Evolutionary conservation across 768 basidiomycete species (phyloP), one percentile per base, ranked within the genome.

Genomic region (Boletus rubroflammeus): DNA sequence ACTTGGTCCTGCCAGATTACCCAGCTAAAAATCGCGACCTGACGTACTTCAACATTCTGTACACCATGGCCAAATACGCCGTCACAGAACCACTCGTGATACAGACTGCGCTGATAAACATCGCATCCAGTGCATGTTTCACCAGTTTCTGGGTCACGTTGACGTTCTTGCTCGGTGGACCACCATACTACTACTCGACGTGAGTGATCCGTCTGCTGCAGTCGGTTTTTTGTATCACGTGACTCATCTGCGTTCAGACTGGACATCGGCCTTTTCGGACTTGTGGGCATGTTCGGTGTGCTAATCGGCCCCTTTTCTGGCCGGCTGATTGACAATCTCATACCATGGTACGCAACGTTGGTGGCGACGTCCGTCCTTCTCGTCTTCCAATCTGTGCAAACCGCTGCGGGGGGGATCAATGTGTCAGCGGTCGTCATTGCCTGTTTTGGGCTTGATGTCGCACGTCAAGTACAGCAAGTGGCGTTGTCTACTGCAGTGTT

Each of bases 11-110:
- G n/a, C 91, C 91, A 1, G 91, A 95, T 69, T 93, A 88, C 62
- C 92, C 90, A 1, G 80, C 86, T 13, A 92, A 88, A 66, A 86
- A 88, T 64, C 68, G 63, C 21, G 72, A 80, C 43, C 50, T 90
- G 57, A 81, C 82, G 3, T 93, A 93, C 69, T 76, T 74, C 59
- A 71, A 82, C 17, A 86, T 93, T 43, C 69, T 90, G 31, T 81
- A 75, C 69, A 86, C 85, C 9, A 93, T 93, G 92, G 84, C 74
- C 6, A 86, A 84, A 67, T 88, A 84, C 60, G 74, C 83, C 0
- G 76, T 85, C 35, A 93, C 87, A 0, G 89, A 94, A 67, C 92
- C 93, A 0, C 71, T 86, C 21, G 72, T 95, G 29, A 77, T 92
- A 10, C 92, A 94, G 66, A 74, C 77, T 3, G 74, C 78, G 55